Evolutionary conservation across 306 rosid species (phyloP), one percentile per base, ranked within the genome.

Genomic region (Nissolia schottii): DNA sequence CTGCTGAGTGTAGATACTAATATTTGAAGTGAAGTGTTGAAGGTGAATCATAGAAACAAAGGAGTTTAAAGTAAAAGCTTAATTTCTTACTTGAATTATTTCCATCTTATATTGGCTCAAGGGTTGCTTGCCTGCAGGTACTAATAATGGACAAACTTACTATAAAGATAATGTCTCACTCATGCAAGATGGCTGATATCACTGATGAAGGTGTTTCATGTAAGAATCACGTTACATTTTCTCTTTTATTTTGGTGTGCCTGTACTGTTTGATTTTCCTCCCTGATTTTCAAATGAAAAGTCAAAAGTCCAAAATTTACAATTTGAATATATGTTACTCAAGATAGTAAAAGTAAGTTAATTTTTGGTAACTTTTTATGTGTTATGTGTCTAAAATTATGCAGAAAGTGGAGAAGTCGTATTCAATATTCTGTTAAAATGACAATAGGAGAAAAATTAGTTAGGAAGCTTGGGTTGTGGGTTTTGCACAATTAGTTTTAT

Each of bases 151-250:
- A 94, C 83, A 94, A 84, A 81, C 83, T 94, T 67, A 94, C 99
- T 49, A 84, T 94, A 61, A 94, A 94, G 87, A 86, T 94, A 80
- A 91, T 94, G 99, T 94, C 99, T 58, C 85, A 86, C 83, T 79
- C 97, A 6, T 94, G 99, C 85, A 94, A 87, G 90, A 94, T 94
- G 99, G 92, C 96, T 77, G 97, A 94, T 86, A 86, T 94, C 75
- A 94, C 95, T 6, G 92, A 85, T 24, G 97, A 94, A 94, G 97
- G 97, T 22, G 92, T 94, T 82, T 87, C 99, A 85, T 86, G 99
- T 94, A 93, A 89, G 98, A 41, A 82, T 68, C 75, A 31, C 32
- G 27, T 29, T 9, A 11, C 23, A 27, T 57, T 29, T 18, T 60
- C 29, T 77, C 55, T 81, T 43, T 48, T 50, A 48, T 27, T 67